phyloP scores from a whole-genome alignment of 2,329 filamentous ascomycete species.

The Pestalotiopsis sp. region DNA sequence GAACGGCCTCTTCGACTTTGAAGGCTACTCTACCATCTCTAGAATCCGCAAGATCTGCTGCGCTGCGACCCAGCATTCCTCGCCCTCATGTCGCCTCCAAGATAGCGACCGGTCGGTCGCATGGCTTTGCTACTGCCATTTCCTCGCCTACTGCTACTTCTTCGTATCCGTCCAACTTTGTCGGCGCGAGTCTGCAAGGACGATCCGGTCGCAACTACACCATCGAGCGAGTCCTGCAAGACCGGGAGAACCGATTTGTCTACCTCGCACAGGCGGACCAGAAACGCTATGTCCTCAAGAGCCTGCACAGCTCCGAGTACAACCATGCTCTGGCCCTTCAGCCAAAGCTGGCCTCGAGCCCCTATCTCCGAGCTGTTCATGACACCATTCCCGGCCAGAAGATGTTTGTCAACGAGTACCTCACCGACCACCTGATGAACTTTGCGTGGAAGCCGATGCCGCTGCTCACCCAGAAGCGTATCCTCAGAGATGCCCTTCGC shows the following conservation, averaged over 20 bases:
- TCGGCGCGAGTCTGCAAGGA: constrained; percentile 16
- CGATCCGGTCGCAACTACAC: constrained; percentile 33
- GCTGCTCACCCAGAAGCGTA: constrained; percentile 38
- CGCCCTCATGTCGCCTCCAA: neutral
- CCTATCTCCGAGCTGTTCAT: constrained; percentile 39
- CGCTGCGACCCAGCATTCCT: neutral
- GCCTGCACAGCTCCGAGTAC: constrained; percentile 35
- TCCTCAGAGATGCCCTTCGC: constrained; percentile 44
- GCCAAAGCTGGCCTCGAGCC: constrained; percentile 32
- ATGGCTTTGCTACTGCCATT: constrained; percentile 5
- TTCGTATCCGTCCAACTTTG: constrained; percentile 1
- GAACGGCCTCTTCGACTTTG: constrained; percentile 8
- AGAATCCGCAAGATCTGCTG: neutral
- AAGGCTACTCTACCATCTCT: neutral
- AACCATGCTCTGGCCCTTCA: constrained; percentile 36
- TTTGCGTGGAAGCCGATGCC: constrained; percentile 43
- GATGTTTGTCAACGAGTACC: constrained; percentile 48
- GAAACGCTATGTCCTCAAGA: constrained; percentile 37
- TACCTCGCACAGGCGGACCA: constrained; percentile 37
- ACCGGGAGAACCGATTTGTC: constrained; percentile 36
- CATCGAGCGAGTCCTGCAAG: constrained; percentile 36
- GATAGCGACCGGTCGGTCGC: neutral
- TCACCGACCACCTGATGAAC: constrained; percentile 43
- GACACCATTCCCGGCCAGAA: constrained; percentile 46
- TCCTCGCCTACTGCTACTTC: neutral